phyloP scores from a whole-genome alignment of 768 basidiomycete genomes.

The Amanita subjunquillea region DNA sequence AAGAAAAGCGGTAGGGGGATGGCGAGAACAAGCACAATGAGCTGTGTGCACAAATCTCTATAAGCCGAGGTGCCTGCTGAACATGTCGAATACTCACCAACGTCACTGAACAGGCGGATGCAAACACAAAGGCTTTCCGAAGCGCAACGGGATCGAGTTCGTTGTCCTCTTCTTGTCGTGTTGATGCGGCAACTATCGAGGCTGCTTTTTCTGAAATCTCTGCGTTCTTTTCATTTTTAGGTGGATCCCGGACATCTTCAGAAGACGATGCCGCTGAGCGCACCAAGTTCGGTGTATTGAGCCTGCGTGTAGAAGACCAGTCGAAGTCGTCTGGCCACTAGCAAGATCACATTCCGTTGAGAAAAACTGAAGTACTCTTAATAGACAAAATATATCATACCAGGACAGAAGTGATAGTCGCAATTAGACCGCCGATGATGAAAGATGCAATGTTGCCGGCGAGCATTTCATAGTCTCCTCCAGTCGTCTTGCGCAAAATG shows the following conservation, averaged over 20 bases:
- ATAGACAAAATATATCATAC: conserved; percentile 24
- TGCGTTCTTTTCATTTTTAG: neutral
- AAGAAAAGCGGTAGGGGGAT: conserved; percentile 86
- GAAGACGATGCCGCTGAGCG: neutral
- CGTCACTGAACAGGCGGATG: conserved; percentile 59
- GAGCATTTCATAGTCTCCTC: conserved; percentile 54
- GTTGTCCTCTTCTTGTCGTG: conserved; percentile 26
- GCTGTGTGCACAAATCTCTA: conserved; percentile 20
- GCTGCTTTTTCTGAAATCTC: neutral
- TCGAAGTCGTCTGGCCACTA: conserved; percentile 79
- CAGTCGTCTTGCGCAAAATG: conserved; percentile 15
- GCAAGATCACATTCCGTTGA: neutral
- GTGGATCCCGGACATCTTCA: neutral
- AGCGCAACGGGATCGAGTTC: conserved; percentile 60
- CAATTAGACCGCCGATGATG: conserved; percentile 69
- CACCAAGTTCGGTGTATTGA: conserved; percentile 37
- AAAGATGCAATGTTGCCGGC: conserved; percentile 86
- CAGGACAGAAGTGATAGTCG: conserved; percentile 52
- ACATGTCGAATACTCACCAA: conserved; percentile 33
- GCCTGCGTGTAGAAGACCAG: conserved; percentile 68
- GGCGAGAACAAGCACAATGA: conserved; percentile 54
- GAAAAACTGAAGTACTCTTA: neutral
- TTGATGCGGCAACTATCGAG: neutral
- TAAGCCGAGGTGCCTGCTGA: neutral
- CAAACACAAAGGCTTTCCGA: conserved; percentile 71